These are phyloP conservation scores for Mycena rosella DNA, from an alignment of 768 basidiomycete species.

Conservation along the genomic window DNA sequence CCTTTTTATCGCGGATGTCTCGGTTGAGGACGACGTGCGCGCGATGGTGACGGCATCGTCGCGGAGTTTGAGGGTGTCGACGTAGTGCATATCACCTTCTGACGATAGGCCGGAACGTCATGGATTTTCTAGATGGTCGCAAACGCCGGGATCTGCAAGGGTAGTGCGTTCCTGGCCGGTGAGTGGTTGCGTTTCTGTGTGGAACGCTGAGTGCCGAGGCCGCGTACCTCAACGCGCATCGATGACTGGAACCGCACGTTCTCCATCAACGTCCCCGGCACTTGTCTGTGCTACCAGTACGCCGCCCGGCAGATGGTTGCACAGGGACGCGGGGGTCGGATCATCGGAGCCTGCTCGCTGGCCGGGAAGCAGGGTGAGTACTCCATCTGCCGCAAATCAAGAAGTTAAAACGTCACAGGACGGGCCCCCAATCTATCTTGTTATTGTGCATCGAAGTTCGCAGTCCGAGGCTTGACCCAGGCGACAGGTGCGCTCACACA, in stretches of 20 bases:
- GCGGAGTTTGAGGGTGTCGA: constrained; percentile 38
- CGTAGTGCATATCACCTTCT: constrained; percentile 27
- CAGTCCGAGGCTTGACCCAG: constrained; percentile 53
- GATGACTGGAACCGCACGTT: constrained; percentile 24
- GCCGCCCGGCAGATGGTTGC: constrained; percentile 45
- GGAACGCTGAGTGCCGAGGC: background rate
- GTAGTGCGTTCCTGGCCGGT: constrained; percentile 19
- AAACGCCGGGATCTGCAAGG: constrained; percentile 24
- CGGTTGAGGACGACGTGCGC: constrained; percentile 40
- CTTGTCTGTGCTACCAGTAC: constrained; percentile 38
- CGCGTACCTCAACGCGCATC: background rate
- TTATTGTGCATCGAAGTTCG: constrained; percentile 52
- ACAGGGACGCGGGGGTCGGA: constrained; percentile 45
- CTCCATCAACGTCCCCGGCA: constrained; percentile 23
- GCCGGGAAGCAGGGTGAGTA: constrained; percentile 42
- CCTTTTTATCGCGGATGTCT: constrained; percentile 39
- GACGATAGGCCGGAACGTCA: background rate
- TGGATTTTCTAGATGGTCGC: constrained; percentile 22
- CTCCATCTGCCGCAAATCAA: background rate
- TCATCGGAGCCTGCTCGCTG: constrained; percentile 45
- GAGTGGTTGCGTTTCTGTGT: background rate
- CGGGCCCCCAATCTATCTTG: constrained; percentile 24
- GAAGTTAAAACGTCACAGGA: background rate
- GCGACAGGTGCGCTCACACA: constrained; percentile 19
- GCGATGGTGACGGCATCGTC: too few relatives aligned